phyloP scores from a whole-genome alignment of 2,329 filamentous ascomycete species.

The Penicillium sumatraense region DNA sequence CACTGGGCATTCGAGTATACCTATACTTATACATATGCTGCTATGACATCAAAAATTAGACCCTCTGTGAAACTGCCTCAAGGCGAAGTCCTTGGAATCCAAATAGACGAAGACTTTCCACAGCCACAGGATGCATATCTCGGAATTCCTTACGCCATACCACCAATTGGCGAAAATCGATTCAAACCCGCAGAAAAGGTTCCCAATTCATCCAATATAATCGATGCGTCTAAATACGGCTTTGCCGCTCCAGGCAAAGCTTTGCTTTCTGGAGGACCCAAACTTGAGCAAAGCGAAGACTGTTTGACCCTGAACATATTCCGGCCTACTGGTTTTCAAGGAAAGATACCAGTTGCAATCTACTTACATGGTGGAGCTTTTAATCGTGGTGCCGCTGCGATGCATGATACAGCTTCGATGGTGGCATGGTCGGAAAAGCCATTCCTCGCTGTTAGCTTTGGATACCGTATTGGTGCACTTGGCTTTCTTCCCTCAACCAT shows the following conservation, averaged over 20 bases:
- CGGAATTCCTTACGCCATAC: not conserved
- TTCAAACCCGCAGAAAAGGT: not conserved
- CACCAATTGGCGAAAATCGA: not conserved
- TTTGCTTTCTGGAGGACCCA: constrained; percentile 53
- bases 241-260: constrained; percentile 42
- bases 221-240: constrained; percentile 42
- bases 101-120: not conserved
- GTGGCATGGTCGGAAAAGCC: constrained; percentile 56
- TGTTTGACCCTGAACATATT: constrained; percentile 47
- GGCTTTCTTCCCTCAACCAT: constrained; percentile 67
- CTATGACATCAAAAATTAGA: not conserved
- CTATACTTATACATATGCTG: no score
- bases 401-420: constrained; percentile 64
- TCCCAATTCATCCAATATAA: constrained; percentile 12
- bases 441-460: constrained; percentile 49
- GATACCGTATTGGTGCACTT: constrained; percentile 54
- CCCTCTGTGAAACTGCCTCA: not conserved
- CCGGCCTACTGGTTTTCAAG: constrained; percentile 25
- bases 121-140: not conserved
- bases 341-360: constrained; percentile 41
- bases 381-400: constrained; percentile 34
- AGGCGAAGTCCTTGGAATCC: not conserved
- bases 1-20: no score
- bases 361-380: constrained; percentile 47
- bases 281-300: constrained; percentile 53